These are phyloP conservation scores for Colletotrichum plurivorum DNA, from an alignment of 2,329 filamentous ascomycete genomes.

Conservation along the genomic window DNA sequence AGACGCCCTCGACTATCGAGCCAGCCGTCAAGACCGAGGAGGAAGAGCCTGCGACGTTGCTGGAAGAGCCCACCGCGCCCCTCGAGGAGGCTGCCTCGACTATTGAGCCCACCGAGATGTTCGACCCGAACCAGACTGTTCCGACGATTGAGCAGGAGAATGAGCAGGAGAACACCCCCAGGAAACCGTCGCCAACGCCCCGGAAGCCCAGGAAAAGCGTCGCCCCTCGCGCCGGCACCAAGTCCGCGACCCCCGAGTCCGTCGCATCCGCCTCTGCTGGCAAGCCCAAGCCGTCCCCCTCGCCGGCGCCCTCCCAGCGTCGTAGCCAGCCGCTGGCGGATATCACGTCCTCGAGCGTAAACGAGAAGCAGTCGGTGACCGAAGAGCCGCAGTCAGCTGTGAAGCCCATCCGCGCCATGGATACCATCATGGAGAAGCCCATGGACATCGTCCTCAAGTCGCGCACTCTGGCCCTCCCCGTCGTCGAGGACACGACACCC, in stretches of 20 bases:
- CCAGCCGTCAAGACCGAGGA: not conserved
- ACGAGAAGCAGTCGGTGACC: constrained; percentile 67
- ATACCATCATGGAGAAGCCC: constrained; percentile 85
- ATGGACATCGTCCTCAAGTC: constrained; percentile 96
- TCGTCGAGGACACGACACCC: constrained; percentile 82
- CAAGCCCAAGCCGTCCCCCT: constrained; percentile 68
- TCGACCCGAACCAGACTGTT: constrained; percentile 52
- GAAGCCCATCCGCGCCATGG: constrained; percentile 82
- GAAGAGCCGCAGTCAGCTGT: constrained; percentile 66
- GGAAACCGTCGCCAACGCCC: constrained; percentile 62
- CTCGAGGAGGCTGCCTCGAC: constrained; percentile 14
- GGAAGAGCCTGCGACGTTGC: not conserved
- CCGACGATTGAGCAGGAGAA: constrained; percentile 47
- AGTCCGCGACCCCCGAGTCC: constrained; percentile 53
- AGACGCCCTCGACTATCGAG: not conserved
- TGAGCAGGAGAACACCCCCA: constrained; percentile 49
- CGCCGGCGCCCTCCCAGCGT: constrained; percentile 67
- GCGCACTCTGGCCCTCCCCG: constrained; percentile 75
- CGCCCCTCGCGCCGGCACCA: constrained; percentile 55
- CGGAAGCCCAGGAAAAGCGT: constrained; percentile 76
- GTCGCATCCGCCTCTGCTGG: constrained; percentile 49
- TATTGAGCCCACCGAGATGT: constrained; percentile 52
- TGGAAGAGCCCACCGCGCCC: constrained; percentile 4
- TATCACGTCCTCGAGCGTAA: constrained; percentile 78
- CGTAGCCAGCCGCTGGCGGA: constrained; percentile 76